Conservation (phyloP, 805 yeast genomes). For the Ascoidea tarda region DNA sequence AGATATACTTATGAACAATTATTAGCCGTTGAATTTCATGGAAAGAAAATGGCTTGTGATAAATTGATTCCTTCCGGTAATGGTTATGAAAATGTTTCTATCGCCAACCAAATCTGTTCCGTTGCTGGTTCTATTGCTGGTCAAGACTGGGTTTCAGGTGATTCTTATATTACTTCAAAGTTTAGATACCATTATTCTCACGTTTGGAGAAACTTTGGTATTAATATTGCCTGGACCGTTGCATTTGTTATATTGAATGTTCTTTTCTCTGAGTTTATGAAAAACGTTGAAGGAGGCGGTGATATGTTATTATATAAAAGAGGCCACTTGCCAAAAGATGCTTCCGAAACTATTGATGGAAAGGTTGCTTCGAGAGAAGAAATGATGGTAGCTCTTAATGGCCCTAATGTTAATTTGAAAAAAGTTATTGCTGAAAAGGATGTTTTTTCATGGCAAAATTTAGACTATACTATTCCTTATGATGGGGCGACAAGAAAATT, state of each 20-base stretch:
- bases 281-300: conserved; percentile 10
- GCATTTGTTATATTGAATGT: conserved; percentile 13
- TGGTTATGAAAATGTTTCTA: conserved; percentile 26
- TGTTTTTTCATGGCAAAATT: conserved; percentile 43
- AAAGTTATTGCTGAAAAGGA: conserved; percentile 20
- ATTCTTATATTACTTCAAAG: conserved; percentile 32
- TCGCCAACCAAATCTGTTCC: conserved; percentile 36
- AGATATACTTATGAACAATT: conserved; percentile 37
- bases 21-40: conserved; percentile 43
- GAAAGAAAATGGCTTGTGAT: conserved; percentile 36
- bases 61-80: conserved; percentile 43
- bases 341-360: conserved; percentile 17
- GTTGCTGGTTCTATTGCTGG: conserved; percentile 51
- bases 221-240: conserved; percentile 35
- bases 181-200: conserved; percentile 42
- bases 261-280: conserved; percentile 13
- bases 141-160: conserved; percentile 37
- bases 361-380: conserved; percentile 23
- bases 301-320: conserved; percentile 18
- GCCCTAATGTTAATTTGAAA: conserved; percentile 17
- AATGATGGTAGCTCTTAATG: conserved; percentile 20
- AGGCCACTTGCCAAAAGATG: conserved; percentile 10
- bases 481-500: conserved; percentile 22
- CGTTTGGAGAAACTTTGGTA: conserved; percentile 75
- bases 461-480: conserved; percentile 36